Conservation (phyloP, 345 rosid genomes). For the Geranium rotundifolium region DNA sequence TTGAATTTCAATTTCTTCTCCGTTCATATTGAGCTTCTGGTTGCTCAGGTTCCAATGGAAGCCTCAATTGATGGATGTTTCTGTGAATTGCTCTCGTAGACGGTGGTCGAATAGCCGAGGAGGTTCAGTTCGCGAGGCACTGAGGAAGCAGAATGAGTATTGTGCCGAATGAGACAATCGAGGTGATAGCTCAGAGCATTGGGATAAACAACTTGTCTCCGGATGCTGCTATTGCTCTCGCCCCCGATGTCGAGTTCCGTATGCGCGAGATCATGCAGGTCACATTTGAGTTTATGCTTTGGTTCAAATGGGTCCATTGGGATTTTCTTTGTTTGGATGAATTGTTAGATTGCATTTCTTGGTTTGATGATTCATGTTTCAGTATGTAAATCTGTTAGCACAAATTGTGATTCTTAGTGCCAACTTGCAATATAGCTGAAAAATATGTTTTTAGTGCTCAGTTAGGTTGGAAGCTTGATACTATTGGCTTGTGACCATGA, state of each 20-base stretch:
- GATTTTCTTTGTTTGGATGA: neutral
- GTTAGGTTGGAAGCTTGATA: neutral
- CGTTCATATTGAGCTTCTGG: neutral
- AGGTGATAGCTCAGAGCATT: slow-evolving; percentile 79
- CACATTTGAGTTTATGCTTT: neutral
- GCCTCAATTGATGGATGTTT: neutral
- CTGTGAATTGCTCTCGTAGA: neutral
- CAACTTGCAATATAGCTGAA: neutral
- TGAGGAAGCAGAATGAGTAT: slow-evolving; percentile 46
- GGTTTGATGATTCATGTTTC: neutral
- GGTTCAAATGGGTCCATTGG: neutral
- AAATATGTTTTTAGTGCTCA: neutral
- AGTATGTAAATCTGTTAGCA: neutral
- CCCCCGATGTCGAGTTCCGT: slow-evolving; percentile 90
- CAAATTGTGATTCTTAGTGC: neutral
- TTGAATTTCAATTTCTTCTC: neutral
- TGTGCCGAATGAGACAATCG: slow-evolving; percentile 76
- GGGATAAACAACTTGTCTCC: slow-evolving; percentile 58
- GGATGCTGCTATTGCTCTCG: slow-evolving; percentile 77
- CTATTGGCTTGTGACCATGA: neutral
- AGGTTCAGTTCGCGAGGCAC: neutral
- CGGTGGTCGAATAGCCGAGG: neutral
- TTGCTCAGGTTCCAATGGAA: neutral
- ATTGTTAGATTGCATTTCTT: neutral
- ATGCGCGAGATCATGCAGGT: slow-evolving; percentile 95